phyloP scores from a whole-genome alignment of 345 rosid species.

The Populus deltoides region DNA sequence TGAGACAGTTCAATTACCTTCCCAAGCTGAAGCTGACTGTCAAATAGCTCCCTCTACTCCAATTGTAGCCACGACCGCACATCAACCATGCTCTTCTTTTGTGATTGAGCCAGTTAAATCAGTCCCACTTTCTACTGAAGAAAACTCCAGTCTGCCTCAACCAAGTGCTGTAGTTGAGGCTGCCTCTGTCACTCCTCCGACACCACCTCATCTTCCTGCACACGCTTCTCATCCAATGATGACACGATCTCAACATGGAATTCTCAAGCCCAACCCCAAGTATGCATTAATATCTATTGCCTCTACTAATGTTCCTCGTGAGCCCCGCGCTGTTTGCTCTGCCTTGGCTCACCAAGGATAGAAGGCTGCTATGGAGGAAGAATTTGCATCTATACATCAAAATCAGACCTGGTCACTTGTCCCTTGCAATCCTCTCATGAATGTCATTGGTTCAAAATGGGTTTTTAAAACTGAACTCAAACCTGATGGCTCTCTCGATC shows the following conservation, averaged over 20 bases:
- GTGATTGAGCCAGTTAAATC: too few relatives aligned
- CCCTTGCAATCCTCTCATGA: neutral
- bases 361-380: neutral
- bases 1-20: too few relatives aligned
- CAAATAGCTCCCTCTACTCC: too few relatives aligned
- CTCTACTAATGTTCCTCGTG: neutral
- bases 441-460: neutral
- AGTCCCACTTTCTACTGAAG: too few relatives aligned
- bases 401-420: neutral
- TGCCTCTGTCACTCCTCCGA: too few relatives aligned
- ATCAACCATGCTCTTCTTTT: too few relatives aligned
- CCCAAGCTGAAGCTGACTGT: too few relatives aligned
- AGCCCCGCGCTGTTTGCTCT: neutral
- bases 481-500: neutral
- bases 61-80: too few relatives aligned
- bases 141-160: neutral
- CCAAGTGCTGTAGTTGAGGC: too few relatives aligned
- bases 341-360: neutral
- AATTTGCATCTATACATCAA: neutral
- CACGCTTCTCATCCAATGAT: neutral
- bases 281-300: neutral
- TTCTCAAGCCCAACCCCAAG: neutral
- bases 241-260: neutral
- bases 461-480: neutral
- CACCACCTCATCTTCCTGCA: too few relatives aligned